Conservation (phyloP, 108 stramenopile genomes). For the Nitzschia sp. region DNA sequence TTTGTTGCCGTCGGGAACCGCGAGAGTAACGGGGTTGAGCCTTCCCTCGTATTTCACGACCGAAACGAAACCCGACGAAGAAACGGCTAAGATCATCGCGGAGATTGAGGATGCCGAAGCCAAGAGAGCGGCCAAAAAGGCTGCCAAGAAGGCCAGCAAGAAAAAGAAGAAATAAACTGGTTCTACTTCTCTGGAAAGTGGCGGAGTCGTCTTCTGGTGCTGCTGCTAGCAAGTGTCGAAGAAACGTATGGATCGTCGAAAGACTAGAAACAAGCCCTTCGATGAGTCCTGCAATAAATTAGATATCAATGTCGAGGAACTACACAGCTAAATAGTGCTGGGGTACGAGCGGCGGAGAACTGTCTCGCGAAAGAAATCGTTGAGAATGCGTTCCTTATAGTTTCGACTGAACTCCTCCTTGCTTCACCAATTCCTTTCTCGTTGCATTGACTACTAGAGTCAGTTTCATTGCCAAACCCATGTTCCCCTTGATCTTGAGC, state of each 20-base stretch:
- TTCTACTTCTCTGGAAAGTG: background rate
- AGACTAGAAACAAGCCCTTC: too few relatives aligned
- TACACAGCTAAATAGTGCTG: too few relatives aligned
- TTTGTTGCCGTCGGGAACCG: slow-evolving; percentile 90
- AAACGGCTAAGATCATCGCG: slow-evolving; percentile 64
- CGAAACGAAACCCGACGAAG: slow-evolving; percentile 88
- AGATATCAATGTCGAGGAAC: too few relatives aligned
- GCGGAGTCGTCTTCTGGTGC: background rate
- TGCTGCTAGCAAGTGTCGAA: too few relatives aligned
- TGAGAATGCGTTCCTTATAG: too few relatives aligned
- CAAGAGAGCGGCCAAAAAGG: slow-evolving; percentile 86
- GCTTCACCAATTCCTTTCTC: slow-evolving; percentile 57
- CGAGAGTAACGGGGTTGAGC: slow-evolving; percentile 88
- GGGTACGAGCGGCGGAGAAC: too few relatives aligned
- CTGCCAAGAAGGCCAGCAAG: slow-evolving; percentile 82
- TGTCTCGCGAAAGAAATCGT: too few relatives aligned
- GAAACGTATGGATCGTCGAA: too few relatives aligned
- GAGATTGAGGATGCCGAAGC: slow-evolving; percentile 77
- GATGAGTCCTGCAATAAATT: too few relatives aligned
- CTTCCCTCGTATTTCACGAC: slow-evolving; percentile 82
- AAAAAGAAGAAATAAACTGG: slow-evolving; percentile 42
- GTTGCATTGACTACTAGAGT: slow-evolving; percentile 74
- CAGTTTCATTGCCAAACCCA: slow-evolving; percentile 84
- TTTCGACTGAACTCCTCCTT: slow-evolving; percentile 20
- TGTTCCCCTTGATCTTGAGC: slow-evolving; percentile 84